These are phyloP conservation scores for Cladosporium sp. DNA, from an alignment of 2,329 filamentous ascomycete species.

Conservation along the genomic window DNA sequence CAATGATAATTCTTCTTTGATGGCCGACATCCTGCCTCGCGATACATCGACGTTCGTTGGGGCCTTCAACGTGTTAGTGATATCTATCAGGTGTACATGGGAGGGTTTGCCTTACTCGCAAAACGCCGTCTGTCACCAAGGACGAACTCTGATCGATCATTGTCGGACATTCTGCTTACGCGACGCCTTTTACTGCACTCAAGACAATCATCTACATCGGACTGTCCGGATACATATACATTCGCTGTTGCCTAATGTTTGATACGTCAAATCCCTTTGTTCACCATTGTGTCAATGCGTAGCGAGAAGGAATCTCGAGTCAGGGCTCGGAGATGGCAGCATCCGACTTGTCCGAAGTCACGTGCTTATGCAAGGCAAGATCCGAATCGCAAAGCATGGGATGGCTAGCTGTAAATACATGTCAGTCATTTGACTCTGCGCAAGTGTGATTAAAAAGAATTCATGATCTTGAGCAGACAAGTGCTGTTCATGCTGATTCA, in stretches of 20 bases:
- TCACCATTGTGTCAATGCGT: background rate
- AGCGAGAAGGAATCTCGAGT: background rate
- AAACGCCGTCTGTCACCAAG: background rate
- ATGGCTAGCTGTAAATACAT: too few species aligned
- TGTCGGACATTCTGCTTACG: background rate
- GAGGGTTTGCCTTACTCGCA: background rate
- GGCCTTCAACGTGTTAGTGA: conserved; percentile 33
- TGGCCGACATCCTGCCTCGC: conserved; percentile 44
- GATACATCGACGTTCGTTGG: conserved; percentile 47
- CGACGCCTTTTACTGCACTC: background rate
- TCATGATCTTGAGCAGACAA: background rate
- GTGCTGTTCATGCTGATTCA: background rate
- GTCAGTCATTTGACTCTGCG: too few species aligned
- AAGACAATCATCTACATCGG: background rate
- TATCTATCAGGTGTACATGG: background rate
- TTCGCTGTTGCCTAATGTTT: background rate
- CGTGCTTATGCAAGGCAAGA: too few species aligned
- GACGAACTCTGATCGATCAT: background rate
- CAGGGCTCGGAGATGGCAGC: background rate
- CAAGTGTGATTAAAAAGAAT: too few species aligned
- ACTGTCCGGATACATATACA: background rate
- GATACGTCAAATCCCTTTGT: background rate
- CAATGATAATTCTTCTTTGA: conserved; percentile 46
- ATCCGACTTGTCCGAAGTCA: background rate
- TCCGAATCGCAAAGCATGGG: too few species aligned